phyloP scores from a whole-genome alignment of 306 rosid species.

The Comarum palustre region DNA sequence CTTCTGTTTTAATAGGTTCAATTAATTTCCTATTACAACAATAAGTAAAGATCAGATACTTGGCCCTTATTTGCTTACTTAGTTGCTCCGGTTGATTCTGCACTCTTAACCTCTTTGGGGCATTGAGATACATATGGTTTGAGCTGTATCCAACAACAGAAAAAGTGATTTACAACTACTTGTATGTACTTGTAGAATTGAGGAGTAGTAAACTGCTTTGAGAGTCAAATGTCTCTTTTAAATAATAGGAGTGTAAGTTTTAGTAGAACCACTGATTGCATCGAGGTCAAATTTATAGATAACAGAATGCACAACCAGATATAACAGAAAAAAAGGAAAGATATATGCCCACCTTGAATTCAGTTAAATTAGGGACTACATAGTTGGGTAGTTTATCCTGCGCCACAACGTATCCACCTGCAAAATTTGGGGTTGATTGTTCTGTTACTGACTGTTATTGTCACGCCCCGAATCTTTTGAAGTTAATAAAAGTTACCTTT shows the following conservation, averaged over 20 bases:
- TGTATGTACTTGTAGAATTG: background rate
- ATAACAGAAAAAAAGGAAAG: background rate
- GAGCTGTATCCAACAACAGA: constrained; percentile 26
- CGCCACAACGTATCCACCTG: constrained; percentile 39
- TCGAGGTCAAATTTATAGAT: background rate
- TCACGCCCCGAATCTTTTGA: no score
- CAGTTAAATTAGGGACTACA: constrained; percentile 36
- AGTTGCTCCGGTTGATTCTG: background rate
- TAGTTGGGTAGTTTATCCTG: constrained; percentile 37
- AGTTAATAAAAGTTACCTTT: no score
- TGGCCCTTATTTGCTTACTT: constrained; percentile 12
- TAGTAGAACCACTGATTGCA: background rate
- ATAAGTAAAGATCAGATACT: background rate
- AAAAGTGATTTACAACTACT: background rate
- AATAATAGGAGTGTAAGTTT: background rate
- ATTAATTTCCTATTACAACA: background rate
- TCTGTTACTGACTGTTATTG: no score
- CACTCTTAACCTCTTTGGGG: constrained; percentile 25
- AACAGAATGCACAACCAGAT: background rate
- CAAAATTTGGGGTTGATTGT: no score
- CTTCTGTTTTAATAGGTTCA: no score
- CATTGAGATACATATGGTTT: constrained; percentile 43
- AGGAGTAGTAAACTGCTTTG: background rate
- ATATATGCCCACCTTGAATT: constrained; percentile 30
- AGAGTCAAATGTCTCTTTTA: no score